Conservation (phyloP, 2,329 filamentous ascomycete genomes). For the Verticillium nonalfalfae region DNA sequence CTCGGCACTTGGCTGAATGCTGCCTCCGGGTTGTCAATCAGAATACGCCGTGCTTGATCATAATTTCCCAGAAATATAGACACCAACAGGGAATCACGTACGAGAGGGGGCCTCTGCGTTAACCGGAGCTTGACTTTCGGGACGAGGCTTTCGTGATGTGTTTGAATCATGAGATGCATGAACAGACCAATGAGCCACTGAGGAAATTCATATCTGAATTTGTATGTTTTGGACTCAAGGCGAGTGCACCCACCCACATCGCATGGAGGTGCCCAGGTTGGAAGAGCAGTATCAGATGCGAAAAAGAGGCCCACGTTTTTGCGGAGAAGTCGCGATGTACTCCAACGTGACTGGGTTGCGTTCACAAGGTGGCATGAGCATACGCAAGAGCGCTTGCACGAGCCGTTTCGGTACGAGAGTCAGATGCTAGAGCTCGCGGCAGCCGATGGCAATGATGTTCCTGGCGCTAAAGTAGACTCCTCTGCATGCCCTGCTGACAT, state of each 20-base stretch:
- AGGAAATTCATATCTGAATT: background rate
- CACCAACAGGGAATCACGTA: background rate
- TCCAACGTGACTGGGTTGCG: background rate
- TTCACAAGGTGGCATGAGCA: background rate
- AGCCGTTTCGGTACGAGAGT: background rate
- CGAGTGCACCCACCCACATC: background rate
- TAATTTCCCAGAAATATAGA: too few relatives aligned
- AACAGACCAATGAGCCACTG: background rate
- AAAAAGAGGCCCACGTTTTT: background rate
- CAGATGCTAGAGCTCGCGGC: background rate
- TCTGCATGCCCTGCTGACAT: too few relatives aligned
- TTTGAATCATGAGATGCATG: background rate
- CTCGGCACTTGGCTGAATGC: background rate
- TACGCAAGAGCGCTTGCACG: background rate
- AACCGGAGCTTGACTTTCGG: background rate
- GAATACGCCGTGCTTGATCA: background rate
- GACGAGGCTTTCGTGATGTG: background rate
- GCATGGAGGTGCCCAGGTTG: background rate
- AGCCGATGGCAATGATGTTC: background rate
- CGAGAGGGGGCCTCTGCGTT: background rate
- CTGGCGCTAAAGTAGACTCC: too few relatives aligned
- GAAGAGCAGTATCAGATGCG: background rate
- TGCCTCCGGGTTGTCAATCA: background rate
- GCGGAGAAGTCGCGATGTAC: background rate
- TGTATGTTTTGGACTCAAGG: background rate